Conservation (phyloP, 331 rosid genomes). For the Pyrus hybrid region DNA sequence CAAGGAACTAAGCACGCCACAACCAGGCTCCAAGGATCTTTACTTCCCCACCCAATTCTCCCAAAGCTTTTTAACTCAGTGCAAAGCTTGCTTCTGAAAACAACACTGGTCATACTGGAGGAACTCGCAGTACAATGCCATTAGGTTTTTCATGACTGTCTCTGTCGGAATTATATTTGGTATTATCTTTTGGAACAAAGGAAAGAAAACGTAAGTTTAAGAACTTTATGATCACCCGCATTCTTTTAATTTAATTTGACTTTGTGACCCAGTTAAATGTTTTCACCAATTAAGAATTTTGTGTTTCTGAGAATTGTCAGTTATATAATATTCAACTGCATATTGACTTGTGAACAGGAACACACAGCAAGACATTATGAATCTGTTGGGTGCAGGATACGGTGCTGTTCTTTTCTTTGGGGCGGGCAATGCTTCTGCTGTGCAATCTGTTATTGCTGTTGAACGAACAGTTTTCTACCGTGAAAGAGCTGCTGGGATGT, state of each 20-base stretch:
- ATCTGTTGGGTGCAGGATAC: constrained; percentile 17
- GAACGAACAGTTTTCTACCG: constrained; percentile 27
- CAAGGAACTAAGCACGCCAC: constrained; percentile 23
- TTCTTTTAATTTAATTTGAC: background rate
- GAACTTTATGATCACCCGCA: background rate
- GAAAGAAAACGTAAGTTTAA: background rate
- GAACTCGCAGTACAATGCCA: constrained; percentile 19
- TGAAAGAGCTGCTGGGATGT: constrained; percentile 29
- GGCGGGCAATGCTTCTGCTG: constrained; percentile 8
- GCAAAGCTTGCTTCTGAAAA: constrained; percentile 31
- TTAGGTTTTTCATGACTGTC: constrained; percentile 10
- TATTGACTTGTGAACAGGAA: background rate
- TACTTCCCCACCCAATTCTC: constrained; percentile 23
- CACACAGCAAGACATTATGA: constrained; percentile 1
- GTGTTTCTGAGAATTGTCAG: too few relatives aligned
- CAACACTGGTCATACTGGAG: constrained; percentile 35
- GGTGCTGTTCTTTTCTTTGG: constrained; percentile 15
- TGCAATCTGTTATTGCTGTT: constrained; percentile 13
- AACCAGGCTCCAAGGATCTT: constrained; percentile 19
- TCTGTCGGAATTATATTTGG: constrained; percentile 21
- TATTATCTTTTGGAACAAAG: constrained; percentile 17
- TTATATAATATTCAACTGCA: background rate
- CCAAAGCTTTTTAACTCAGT: constrained; percentile 18
- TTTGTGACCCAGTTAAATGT: background rate
- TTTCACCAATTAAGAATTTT: background rate